Conservation (phyloP, 2,329 filamentous ascomycete species). For the Beauveria pseudobassiana region DNA sequence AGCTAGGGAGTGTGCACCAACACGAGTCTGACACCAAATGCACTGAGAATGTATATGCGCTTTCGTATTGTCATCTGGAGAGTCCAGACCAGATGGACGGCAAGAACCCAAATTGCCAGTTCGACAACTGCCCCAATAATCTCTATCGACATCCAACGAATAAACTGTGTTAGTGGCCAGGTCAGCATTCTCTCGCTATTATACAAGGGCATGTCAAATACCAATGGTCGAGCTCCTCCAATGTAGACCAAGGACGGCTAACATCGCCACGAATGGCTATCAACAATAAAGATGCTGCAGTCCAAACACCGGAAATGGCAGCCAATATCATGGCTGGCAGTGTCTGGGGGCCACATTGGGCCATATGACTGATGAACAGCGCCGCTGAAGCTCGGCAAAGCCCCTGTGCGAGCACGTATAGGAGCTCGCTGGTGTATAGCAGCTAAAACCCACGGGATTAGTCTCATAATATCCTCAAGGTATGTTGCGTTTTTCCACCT, state of each 20-base stretch:
- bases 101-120: neutral
- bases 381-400: conserved; percentile 3
- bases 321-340: neutral
- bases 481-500: neutral
- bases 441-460: neutral
- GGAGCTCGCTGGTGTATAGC: neutral
- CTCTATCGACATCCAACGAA: conserved; percentile 2
- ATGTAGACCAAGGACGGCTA: neutral
- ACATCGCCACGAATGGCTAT: neutral
- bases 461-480: neutral
- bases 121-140: neutral
- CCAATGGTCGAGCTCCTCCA: neutral
- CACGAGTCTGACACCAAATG: conserved; percentile 6
- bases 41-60: conserved; percentile 6
- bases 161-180: neutral
- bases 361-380: conserved; percentile 8
- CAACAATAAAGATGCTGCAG: neutral
- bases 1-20: neutral
- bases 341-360: conserved; percentile 2
- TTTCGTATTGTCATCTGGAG: conserved; percentile 9
- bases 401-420: neutral
- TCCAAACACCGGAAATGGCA: neutral
- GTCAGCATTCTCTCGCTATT: too few species aligned
- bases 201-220: neutral
- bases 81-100: conserved; percentile 3